phyloP scores from a whole-genome alignment of 495 filamentous ascomycete species.

The Durotheca rogersii region DNA sequence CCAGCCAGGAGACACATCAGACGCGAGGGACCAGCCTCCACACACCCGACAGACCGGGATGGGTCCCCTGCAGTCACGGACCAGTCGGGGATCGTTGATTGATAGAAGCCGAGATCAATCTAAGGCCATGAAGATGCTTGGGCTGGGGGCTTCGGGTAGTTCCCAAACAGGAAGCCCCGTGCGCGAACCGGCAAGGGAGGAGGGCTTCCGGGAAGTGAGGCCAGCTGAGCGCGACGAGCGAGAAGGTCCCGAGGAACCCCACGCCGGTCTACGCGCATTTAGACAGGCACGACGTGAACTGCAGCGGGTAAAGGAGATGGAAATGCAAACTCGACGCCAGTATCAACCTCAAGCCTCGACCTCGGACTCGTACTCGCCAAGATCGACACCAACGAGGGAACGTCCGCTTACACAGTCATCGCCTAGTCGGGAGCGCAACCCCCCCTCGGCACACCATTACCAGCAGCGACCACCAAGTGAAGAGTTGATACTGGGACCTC shows the following conservation, averaged over 20 bases:
- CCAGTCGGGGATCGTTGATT: slow-evolving; percentile 60
- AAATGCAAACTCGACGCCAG: slow-evolving; percentile 40
- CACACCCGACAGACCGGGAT: slow-evolving; percentile 57
- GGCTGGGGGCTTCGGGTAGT: slow-evolving; percentile 55
- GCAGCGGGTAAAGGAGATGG: slow-evolving; percentile 52
- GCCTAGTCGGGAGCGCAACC: slow-evolving; percentile 48
- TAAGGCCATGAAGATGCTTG: slow-evolving; percentile 73
- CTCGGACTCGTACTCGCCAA: slow-evolving; percentile 22
- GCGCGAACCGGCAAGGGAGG: slow-evolving; percentile 49
- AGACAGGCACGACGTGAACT: slow-evolving; percentile 54
- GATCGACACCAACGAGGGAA: slow-evolving; percentile 35
- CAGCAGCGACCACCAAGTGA: slow-evolving; percentile 43
- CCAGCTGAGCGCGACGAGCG: slow-evolving; percentile 14
- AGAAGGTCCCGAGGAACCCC: slow-evolving; percentile 34
- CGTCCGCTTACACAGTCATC: slow-evolving; percentile 37
- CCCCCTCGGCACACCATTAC: slow-evolving; percentile 44
- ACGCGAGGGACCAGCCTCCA: slow-evolving; percentile 46
- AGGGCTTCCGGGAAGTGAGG: slow-evolving; percentile 33
- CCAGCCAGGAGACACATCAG: slow-evolving; percentile 39
- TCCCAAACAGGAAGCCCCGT: slow-evolving; percentile 54
- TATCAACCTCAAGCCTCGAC: slow-evolving; percentile 27
- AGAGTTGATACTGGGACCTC: slow-evolving; percentile 32
- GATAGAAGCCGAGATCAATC: slow-evolving; percentile 46
- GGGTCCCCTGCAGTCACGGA: slow-evolving; percentile 66
- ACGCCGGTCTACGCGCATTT: slow-evolving; percentile 50